Percentiles rank a stretch among this genome's conserved stretches.
Evolutionary conservation across 73 alveolate genomes (phyloP).

Genomic region (Symbiodinium pilosum): DNA sequence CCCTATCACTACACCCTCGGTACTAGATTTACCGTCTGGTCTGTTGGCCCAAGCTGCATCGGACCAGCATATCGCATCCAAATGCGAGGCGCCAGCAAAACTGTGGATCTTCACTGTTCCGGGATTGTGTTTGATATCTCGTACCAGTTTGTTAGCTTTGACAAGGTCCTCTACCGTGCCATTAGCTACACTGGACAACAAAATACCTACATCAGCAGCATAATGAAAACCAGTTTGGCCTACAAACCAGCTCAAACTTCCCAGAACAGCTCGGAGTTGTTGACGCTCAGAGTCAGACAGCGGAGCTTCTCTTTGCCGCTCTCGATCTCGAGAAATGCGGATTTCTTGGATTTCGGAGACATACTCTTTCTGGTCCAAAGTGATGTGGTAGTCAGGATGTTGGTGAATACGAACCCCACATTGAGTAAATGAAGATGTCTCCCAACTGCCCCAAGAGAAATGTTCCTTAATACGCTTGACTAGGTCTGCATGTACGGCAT

Average conservation of each 20-base stretch:
- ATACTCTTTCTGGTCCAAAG: not conserved
- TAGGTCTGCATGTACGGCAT: too few relatives aligned
- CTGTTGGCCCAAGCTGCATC: constrained; percentile 17
- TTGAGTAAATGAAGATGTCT: not conserved
- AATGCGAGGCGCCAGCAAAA: not conserved
- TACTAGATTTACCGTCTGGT: not conserved
- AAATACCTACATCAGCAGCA: not conserved
- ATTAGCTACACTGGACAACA: not conserved
- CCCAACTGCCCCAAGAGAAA: not conserved
- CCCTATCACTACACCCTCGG: constrained; percentile 1
- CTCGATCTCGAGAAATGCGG: not conserved
- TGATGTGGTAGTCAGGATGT: not conserved
- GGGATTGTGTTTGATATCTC: not conserved
- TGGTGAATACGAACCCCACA: constrained; percentile 8
- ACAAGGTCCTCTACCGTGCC: not conserved
- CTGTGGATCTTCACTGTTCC: not conserved
- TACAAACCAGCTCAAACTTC: not conserved
- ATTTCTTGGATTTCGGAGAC: not conserved
- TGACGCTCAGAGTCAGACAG: not conserved
- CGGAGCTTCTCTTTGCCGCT: not conserved
- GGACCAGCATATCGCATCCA: not conserved
- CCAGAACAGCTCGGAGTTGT: not conserved
- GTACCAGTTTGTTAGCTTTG: not conserved
- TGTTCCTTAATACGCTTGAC: not conserved
- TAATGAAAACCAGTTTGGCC: not conserved